phyloP scores from a whole-genome alignment of 805 yeast genomes.

The Ogataea populi-albae region DNA sequence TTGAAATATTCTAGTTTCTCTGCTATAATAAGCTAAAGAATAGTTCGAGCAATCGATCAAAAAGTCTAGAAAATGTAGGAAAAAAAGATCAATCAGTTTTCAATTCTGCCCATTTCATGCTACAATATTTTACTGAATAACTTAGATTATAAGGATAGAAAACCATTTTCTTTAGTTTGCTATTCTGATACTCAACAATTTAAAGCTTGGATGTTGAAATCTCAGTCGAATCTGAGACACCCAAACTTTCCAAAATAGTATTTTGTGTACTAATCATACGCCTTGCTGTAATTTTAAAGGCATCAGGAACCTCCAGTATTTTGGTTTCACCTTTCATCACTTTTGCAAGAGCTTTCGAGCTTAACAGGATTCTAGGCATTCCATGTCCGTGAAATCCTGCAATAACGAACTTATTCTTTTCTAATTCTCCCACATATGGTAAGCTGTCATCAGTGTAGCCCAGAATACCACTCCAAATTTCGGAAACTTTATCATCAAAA shows the following conservation, averaged over 20 bases:
- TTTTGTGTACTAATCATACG: slow-evolving; percentile 18
- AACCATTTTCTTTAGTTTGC: too few relatives aligned
- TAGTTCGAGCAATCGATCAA: too few relatives aligned
- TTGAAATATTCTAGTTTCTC: too few relatives aligned
- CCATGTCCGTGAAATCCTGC: slow-evolving; percentile 54
- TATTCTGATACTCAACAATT: too few relatives aligned
- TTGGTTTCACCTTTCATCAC: slow-evolving; percentile 5
- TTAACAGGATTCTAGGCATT: slow-evolving; percentile 44
- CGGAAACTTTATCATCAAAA: slow-evolving; percentile 23
- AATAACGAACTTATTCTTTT: slow-evolving; percentile 34
- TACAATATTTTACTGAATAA: too few relatives aligned
- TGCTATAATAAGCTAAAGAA: too few relatives aligned
- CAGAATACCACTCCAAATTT: slow-evolving; percentile 45
- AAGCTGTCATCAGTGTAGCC: slow-evolving; percentile 41
- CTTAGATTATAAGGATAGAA: too few relatives aligned
- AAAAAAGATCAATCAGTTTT: too few relatives aligned
- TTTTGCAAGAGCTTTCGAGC: slow-evolving; percentile 39
- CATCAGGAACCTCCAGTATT: slow-evolving; percentile 17
- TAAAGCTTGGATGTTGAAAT: background rate
- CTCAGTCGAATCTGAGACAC: slow-evolving; percentile 1
- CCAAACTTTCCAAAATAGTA: slow-evolving; percentile 12
- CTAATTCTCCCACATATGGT: slow-evolving; percentile 43
- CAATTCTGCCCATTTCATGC: too few relatives aligned
- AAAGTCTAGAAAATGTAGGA: too few relatives aligned
- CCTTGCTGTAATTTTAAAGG: slow-evolving; percentile 22